Evolutionary conservation across 1,284 basidiomycete species (phyloP).

Genomic region (Chalciporus sp.): DNA sequence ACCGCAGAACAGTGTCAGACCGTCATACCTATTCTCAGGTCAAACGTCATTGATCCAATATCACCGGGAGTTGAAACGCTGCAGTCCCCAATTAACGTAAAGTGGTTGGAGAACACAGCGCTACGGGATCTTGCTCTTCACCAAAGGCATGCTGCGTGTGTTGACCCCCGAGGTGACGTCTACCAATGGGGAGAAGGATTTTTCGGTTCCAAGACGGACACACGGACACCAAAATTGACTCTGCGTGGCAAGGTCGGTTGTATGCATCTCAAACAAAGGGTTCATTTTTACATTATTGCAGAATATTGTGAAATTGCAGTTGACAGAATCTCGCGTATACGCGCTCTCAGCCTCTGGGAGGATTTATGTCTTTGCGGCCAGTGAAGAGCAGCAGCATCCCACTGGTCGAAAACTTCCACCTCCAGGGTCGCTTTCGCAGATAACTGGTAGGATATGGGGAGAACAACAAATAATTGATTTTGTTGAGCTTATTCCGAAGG

Average conservation of each 20-base stretch:
- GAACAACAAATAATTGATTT: constrained; percentile 55
- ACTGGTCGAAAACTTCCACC: constrained; percentile 38
- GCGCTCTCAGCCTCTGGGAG: constrained; percentile 75
- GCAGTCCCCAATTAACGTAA: constrained; percentile 49
- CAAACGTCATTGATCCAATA: constrained; percentile 46
- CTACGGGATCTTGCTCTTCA: constrained; percentile 79
- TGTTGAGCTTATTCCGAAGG: constrained; percentile 50
- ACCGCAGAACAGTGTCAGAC: neutral
- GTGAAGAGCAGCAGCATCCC: constrained; percentile 49
- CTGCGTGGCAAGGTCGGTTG: constrained; percentile 73
- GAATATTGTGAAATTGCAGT: constrained; percentile 68
- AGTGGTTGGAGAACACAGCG: constrained; percentile 65
- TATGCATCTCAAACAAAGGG: neutral
- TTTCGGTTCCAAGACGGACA: constrained; percentile 38
- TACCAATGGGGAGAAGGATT: constrained; percentile 86
- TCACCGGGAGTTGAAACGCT: constrained; percentile 40
- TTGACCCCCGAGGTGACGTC: constrained; percentile 86
- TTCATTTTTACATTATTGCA: constrained; percentile 31
- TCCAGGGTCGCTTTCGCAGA: constrained; percentile 55
- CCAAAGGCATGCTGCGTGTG: constrained; percentile 75
- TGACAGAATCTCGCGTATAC: constrained; percentile 63
- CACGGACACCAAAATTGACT: constrained; percentile 39
- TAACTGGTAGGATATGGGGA: constrained; percentile 56
- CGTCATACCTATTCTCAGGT: constrained; percentile 36
- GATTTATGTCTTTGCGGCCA: constrained; percentile 69